These are phyloP conservation scores for Annulohypoxylon bovei DNA, from an alignment of 495 filamentous ascomycete genomes.

Conservation along the genomic window DNA sequence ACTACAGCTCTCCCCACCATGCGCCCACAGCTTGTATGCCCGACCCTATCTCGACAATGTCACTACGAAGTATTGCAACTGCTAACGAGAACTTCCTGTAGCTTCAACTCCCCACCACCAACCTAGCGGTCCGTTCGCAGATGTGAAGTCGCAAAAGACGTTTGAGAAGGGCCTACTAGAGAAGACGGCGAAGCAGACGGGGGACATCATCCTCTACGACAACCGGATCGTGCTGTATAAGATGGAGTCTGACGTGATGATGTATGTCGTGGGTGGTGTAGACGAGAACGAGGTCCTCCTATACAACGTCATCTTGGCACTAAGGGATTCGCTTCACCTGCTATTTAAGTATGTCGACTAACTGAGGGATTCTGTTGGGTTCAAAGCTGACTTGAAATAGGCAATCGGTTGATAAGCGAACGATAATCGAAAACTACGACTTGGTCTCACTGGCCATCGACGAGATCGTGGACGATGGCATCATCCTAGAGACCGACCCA, in stretches of 20 bases:
- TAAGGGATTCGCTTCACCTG: slow-evolving; percentile 89
- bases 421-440: slow-evolving; percentile 98
- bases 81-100: slow-evolving; percentile 17
- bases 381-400: slow-evolving; percentile 52
- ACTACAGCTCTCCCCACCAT: slow-evolving; percentile 89
- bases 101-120: slow-evolving; percentile 38
- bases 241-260: slow-evolving; percentile 95
- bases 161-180: slow-evolving; percentile 97
- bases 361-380: neutral
- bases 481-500: slow-evolving; percentile 96
- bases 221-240: slow-evolving; percentile 96
- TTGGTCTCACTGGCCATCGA: slow-evolving; percentile 89
- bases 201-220: slow-evolving; percentile 96
- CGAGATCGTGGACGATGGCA: slow-evolving; percentile 95
- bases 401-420: slow-evolving; percentile 95
- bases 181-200: slow-evolving; percentile 94
- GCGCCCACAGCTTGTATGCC: slow-evolving; percentile 59
- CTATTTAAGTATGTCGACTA: slow-evolving; percentile 81
- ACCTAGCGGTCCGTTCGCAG: slow-evolving; percentile 79
- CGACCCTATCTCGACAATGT: neutral
- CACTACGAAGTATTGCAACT: neutral
- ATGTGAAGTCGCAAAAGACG: slow-evolving; percentile 88
- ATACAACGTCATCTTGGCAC: slow-evolving; percentile 88
- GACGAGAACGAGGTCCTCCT: slow-evolving; percentile 98
- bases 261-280: slow-evolving; percentile 90